Conservation (phyloP, 305 asterid genomes). For the Fraxinus nigra region DNA sequence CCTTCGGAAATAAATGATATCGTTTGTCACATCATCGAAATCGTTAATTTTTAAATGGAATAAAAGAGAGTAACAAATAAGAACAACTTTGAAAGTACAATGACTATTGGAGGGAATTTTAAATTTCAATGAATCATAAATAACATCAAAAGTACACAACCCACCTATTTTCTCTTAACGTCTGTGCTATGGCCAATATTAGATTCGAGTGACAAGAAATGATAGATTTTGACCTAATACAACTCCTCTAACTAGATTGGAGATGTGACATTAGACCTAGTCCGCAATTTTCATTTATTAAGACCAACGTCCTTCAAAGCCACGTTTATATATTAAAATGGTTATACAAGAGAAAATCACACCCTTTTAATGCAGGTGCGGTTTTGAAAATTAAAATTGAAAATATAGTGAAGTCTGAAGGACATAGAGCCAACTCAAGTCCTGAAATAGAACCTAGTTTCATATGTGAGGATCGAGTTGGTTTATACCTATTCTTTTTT, state of each 20-base stretch:
- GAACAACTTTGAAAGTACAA: too few species aligned
- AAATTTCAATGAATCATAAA: too few species aligned
- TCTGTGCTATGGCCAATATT: background rate
- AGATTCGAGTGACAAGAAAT: background rate
- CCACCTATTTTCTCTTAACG: too few species aligned
- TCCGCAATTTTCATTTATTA: too few species aligned
- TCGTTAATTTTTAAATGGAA: too few species aligned
- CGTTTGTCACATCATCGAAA: too few species aligned
- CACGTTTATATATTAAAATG: background rate
- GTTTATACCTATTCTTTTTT: too few species aligned
- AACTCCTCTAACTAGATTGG: background rate
- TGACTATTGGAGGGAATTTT: too few species aligned
- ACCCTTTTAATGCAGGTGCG: background rate
- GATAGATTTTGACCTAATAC: background rate
- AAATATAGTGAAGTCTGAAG: background rate
- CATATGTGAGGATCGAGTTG: too few species aligned
- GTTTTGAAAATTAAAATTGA: background rate
- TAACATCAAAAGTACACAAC: too few species aligned
- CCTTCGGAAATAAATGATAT: too few species aligned
- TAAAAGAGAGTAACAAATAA: too few species aligned
- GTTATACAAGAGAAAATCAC: background rate
- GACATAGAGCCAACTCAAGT: background rate
- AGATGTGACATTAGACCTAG: background rate
- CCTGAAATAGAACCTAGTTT: background rate
- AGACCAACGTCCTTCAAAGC: background rate